phyloP scores from a whole-genome alignment of 164 flowering plant species.

The Echeveria elegans region DNA sequence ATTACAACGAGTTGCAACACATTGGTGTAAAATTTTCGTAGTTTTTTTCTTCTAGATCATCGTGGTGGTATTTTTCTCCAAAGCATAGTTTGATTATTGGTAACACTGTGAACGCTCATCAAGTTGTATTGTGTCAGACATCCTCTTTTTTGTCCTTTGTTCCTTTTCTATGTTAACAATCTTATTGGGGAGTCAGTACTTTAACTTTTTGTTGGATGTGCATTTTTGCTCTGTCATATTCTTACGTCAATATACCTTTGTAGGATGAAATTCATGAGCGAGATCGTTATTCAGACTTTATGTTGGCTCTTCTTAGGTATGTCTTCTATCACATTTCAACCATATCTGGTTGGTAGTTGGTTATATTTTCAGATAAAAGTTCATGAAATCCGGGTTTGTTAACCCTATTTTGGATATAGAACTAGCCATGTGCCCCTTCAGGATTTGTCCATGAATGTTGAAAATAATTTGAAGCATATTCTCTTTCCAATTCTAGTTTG shows the following conservation, averaged over 20 bases:
- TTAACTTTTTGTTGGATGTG: not conserved
- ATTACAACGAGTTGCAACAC: too few species aligned
- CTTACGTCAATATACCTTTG: slow-evolving; percentile 5
- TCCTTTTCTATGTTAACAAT: not conserved
- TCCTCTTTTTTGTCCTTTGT: not conserved
- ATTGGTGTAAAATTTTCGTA: not conserved
- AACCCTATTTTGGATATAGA: not conserved
- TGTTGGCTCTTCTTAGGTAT: slow-evolving; percentile 87
- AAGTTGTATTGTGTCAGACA: not conserved
- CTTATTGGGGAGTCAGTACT: not conserved
- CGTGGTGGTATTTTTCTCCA: not conserved
- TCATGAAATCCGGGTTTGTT: not conserved
- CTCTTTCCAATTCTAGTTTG: not conserved
- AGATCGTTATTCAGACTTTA: slow-evolving; percentile 85
- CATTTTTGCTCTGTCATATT: not conserved
- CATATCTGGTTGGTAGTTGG: not conserved
- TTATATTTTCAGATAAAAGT: not conserved
- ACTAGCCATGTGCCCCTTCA: not conserved
- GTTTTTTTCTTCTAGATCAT: not conserved
- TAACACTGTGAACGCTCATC: not conserved
- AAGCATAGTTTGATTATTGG: not conserved
- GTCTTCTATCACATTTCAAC: not conserved
- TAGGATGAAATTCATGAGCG: slow-evolving; percentile 99
- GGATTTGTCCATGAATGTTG: not conserved
- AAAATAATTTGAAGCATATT: not conserved